phyloP scores from a whole-genome alignment of 371 early-diverging fungal species.

The Amoeboaphelidium protococcarum region DNA sequence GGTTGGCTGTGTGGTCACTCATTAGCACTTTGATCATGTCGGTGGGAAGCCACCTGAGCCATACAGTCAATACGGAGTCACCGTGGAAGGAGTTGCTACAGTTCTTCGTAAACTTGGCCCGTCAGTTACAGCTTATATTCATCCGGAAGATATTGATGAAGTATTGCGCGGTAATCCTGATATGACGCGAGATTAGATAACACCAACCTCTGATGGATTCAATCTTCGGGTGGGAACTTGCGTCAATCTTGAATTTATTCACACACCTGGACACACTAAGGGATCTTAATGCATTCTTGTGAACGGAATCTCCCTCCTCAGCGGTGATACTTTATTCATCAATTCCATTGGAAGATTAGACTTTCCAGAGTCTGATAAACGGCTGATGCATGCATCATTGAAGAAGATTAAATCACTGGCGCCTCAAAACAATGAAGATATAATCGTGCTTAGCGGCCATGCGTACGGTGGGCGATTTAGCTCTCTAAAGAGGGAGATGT shows the following conservation, averaged over 20 bases:
- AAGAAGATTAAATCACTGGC: not conserved
- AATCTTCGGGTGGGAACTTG: constrained; percentile 12
- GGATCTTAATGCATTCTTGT: constrained; percentile 56
- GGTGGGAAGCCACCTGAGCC: constrained; percentile 47
- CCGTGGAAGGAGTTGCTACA: constrained; percentile 41
- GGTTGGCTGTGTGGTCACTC: not conserved
- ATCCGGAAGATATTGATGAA: constrained; percentile 42
- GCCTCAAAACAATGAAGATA: not conserved
- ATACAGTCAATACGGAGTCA: constrained; percentile 40
- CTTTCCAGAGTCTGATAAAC: not conserved
- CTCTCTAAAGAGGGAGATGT: not conserved
- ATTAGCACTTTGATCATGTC: constrained; percentile 1
- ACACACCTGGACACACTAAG: constrained; percentile 70
- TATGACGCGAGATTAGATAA: constrained; percentile 24
- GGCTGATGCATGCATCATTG: not conserved
- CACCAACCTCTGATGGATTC: constrained; percentile 29
- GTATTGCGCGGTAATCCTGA: constrained; percentile 34
- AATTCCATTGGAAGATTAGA: not conserved
- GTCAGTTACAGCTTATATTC: constrained; percentile 35
- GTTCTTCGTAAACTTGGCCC: constrained; percentile 37
- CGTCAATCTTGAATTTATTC: constrained; percentile 29
- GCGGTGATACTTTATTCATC: constrained; percentile 59
- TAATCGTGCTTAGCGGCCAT: not conserved
- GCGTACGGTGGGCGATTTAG: not conserved
- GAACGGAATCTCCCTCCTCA: constrained; percentile 37